Base-by-base conservation (phyloP, 2,329 filamentous ascomycete genomes). In the Periconia sp. region DNA sequence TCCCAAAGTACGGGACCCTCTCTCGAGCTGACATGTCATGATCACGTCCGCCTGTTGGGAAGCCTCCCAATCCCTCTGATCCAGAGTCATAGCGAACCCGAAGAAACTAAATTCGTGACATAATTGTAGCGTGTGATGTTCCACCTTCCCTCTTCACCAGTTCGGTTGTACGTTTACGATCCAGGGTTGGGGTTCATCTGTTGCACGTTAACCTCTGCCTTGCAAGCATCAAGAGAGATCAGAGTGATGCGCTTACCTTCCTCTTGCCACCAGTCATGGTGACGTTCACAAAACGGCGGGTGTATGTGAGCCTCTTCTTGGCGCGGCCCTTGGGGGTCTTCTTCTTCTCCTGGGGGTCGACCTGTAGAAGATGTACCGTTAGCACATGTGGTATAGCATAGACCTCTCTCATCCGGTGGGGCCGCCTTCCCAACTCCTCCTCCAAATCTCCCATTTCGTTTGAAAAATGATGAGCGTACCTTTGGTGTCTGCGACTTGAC, bases 201-300 rank as follows among this genome's bases (percentile, higher is more conserved):
- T 53, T 17, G 52, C 30, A 20, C 11, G 50, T 65, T 57, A 63
- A 58, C 50, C 50, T 50, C 47, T 47, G 31, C 15, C 33, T 23
- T 30, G 30, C 49, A 15, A n/a, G 17, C 11, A n/a, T 14, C 14
- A 18, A 37, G 17, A 14, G 35, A 13, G 23, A 8, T 27, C 23
- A 27, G 23, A 27, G 27, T 10, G 9, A 20, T 6, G 23, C 15
- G 70, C 66, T 75, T 79, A 94, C 91, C 91, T 97, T 97, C 81
- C 93, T 86, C 92, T 97, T 97, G 83, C 93, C 93, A 80, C 92
- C 92, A 66, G 92, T 95, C 81, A 96, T 85, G 75, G 91, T 94
- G 77, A 97, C 92, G 82, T 97, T 97, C 71, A 97, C 92, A 84
- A 97, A 97, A 75, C 93, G 92, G 79, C 93, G 90, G 72, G 91